A percentile compares a stretch with the other conserved stretches of the same genome.
Evolutionary conservation across 345 rosid genomes (phyloP).

Genomic region (Hibiscus syriacus): DNA sequence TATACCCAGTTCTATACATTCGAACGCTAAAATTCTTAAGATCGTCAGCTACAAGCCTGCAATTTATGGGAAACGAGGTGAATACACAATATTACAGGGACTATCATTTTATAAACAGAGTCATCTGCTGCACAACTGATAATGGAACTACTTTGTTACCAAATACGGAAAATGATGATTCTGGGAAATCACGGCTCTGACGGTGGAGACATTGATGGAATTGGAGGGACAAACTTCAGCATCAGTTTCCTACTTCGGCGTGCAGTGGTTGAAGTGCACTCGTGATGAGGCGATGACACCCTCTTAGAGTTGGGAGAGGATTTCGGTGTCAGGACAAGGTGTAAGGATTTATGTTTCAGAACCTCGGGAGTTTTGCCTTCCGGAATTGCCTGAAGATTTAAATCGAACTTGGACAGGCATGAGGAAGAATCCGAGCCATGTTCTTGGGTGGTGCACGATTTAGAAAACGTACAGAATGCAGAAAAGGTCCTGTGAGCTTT

Average conservation of each 20-base stretch:
- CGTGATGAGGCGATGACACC: conserved; percentile 28
- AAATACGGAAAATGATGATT: neutral
- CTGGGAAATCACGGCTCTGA: conserved; percentile 8
- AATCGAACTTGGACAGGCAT: conserved; percentile 19
- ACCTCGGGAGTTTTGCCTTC: conserved; percentile 25
- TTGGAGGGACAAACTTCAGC: conserved; percentile 30
- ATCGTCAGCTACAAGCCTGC: neutral
- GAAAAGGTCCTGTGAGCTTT: conserved; percentile 17
- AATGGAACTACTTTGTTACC: neutral
- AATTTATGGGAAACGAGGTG: neutral
- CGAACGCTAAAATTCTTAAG: neutral
- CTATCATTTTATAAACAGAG: neutral
- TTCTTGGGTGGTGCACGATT: conserved; percentile 12
- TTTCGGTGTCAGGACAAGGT: conserved; percentile 13
- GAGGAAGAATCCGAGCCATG: conserved; percentile 1
- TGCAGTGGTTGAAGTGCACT: conserved; percentile 16
- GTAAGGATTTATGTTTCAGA: conserved; percentile 8
- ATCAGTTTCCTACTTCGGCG: conserved; percentile 30
- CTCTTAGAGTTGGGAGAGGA: conserved; percentile 26
- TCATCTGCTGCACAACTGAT: neutral
- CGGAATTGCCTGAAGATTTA: conserved; percentile 22
- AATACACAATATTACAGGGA: neutral
- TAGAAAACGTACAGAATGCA: conserved; percentile 8
- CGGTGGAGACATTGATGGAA: conserved; percentile 25
- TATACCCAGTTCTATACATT: neutral